A percentile compares a stretch with the other conserved stretches of the same genome.
Conservation (phyloP, 345 rosid genomes). For the Kandelia obovata region DNA sequence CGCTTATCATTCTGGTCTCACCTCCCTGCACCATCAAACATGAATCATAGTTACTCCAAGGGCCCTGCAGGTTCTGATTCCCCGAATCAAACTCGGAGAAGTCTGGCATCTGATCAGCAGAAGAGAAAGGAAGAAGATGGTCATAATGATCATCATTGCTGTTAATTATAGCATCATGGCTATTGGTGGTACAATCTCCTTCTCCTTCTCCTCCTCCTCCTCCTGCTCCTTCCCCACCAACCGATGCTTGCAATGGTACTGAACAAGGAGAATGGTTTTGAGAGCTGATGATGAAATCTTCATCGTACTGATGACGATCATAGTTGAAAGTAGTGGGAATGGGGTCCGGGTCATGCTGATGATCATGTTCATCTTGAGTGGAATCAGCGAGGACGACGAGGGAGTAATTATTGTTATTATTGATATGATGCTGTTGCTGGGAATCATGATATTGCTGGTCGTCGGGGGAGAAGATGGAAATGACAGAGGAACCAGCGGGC, state of each 20-base stretch:
- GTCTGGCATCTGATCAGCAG: conserved; percentile 14
- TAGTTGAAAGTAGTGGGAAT: conserved; percentile 23
- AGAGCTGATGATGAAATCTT: neutral
- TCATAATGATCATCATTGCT: neutral
- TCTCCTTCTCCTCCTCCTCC: too few relatives aligned
- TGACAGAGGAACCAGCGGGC: conserved; percentile 73
- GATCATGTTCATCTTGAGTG: too few relatives aligned
- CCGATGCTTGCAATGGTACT: too few relatives aligned
- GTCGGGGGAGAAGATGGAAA: conserved; percentile 67
- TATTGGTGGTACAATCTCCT: neutral
- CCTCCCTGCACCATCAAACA: neutral
- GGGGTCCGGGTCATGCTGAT: conserved; percentile 2
- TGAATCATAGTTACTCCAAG: too few relatives aligned
- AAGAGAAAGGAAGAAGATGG: conserved; percentile 61
- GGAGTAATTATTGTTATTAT: conserved; percentile 14
- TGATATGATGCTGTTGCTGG: conserved; percentile 1
- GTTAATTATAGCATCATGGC: neutral
- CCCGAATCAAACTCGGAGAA: conserved; percentile 14
- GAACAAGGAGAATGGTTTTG: conserved; percentile 7
- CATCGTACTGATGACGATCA: neutral
- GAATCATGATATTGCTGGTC: conserved; percentile 20
- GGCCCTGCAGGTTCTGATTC: neutral
- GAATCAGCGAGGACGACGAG: neutral
- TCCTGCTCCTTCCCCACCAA: neutral
- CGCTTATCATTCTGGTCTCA: neutral